Percentiles rank a stretch among this genome's conserved stretches.
These are phyloP conservation scores for Pythium phragmitis DNA, from an alignment of 352 stramenopile species.

Conservation along the genomic window DNA sequence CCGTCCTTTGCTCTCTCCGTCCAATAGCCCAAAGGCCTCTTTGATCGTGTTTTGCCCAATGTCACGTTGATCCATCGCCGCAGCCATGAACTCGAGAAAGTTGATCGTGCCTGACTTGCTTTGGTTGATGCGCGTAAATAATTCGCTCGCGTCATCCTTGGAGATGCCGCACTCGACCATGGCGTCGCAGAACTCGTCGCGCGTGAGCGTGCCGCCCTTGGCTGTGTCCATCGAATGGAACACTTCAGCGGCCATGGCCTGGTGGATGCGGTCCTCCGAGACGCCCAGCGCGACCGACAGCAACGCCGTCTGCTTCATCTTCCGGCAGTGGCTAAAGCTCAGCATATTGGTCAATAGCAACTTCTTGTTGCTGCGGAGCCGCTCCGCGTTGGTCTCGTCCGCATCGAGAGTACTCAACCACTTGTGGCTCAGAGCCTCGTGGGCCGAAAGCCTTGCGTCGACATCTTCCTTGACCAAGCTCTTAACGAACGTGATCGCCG, in stretches of 20 bases:
- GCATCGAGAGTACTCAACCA: slow-evolving; percentile 43
- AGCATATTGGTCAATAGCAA: slow-evolving; percentile 79
- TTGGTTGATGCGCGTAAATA: slow-evolving; percentile 79
- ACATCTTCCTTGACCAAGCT: slow-evolving; percentile 77
- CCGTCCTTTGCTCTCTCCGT: slow-evolving; percentile 88
- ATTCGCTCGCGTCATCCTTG: slow-evolving; percentile 71
- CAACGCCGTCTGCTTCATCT: slow-evolving; percentile 77
- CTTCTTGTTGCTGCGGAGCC: slow-evolving; percentile 56
- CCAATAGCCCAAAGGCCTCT: slow-evolving; percentile 88
- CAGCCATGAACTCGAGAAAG: slow-evolving; percentile 96
- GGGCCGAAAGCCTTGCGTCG: slow-evolving; percentile 53
- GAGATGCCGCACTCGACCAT: slow-evolving; percentile 87
- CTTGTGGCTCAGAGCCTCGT: slow-evolving; percentile 68
- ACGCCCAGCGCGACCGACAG: slow-evolving; percentile 69
- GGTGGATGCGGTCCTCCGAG: slow-evolving; percentile 72
- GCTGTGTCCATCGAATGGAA: slow-evolving; percentile 87
- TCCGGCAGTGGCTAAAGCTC: slow-evolving; percentile 66
- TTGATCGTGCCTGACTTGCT: slow-evolving; percentile 87
- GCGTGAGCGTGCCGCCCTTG: slow-evolving; percentile 86
- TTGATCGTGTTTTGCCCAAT: slow-evolving; percentile 91
- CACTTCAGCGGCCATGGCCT: slow-evolving; percentile 76
- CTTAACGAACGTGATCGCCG: slow-evolving; percentile 77
- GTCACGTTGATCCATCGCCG: slow-evolving; percentile 89
- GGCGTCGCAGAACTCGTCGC: slow-evolving; percentile 92
- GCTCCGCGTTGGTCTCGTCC: slow-evolving; percentile 23